Evolutionary conservation across 352 stramenopile species (phyloP), one percentile per base, ranked within the genome.

Genomic region (Thraustochytrium sp.): DNA sequence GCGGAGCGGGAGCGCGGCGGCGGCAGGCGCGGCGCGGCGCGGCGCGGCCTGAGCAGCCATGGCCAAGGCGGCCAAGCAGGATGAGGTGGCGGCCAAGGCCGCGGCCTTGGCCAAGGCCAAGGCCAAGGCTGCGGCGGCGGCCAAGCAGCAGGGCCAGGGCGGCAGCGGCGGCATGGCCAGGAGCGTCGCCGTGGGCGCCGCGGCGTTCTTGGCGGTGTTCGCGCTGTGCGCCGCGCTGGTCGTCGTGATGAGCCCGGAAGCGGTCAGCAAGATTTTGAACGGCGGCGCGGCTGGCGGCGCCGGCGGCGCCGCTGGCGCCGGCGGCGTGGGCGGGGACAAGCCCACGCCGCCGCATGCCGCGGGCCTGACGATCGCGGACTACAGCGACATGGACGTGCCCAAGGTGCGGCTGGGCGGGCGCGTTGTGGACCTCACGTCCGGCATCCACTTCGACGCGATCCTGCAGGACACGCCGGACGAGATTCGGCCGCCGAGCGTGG

Each of bases 381-480:
- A 64, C 21, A 64, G 62, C 49, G 42, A 63, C 38, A 62, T 46
- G 38, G 38, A 23, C 44, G 68, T 84, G 29, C 46, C 29, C 21
- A 68, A 56, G 21, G 40, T 84, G 4, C 5, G 38, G 13, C 13
- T 84, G 23, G 63, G 63, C 29, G 21, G 48, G 11, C 61, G 76
- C 40, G 76, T 84, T 11, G 55, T 82, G 26, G 76, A 84, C 34
- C 65, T 84, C 29, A 40, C 85, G 11, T 37, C 55, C 31, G 76
- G 76, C 8, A 4, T 61, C 5, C 76, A 84, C 76, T 84, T 84
- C 85, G 76, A 84, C 53, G 80, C 37, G 0, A 84, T 84, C 36
- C 63, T 84, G 44, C 61, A 83, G 38, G 76, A 84, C 49, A 44
- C 76, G 16, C 76, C 76, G 23, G 76, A 84, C 34, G 61, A 77